phyloP scores from a whole-genome alignment of 441 rosid genomes.

The Melastoma candidum region DNA sequence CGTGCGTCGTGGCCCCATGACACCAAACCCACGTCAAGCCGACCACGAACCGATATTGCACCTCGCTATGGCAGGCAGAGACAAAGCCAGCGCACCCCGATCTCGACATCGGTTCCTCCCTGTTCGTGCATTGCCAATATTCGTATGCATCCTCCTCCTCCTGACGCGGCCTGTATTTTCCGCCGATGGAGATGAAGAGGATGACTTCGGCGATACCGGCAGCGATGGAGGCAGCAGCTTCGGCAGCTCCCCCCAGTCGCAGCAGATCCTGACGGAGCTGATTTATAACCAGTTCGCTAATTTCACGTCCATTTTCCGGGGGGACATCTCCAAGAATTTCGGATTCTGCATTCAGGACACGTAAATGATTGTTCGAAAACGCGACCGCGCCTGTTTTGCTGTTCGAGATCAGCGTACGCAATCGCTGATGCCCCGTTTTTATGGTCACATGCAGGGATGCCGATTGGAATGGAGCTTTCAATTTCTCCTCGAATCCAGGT shows the following conservation, averaged over 20 bases:
- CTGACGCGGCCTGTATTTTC: constrained; percentile 20
- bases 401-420: neutral
- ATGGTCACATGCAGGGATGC: constrained; percentile 40
- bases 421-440: too few species aligned
- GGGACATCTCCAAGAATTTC: constrained; percentile 44
- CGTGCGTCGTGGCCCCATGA: too few species aligned
- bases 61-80: constrained; percentile 29
- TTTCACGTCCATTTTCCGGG: constrained; percentile 43
- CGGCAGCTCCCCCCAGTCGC: constrained; percentile 23
- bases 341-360: constrained; percentile 82
- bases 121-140: constrained; percentile 11
- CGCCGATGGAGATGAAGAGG: constrained; percentile 17
- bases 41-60: too few species aligned
- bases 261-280: constrained; percentile 31
- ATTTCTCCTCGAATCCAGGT: constrained; percentile 50
- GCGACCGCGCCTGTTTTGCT: constrained; percentile 3
- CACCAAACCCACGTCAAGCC: too few species aligned
- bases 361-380: constrained; percentile 27
- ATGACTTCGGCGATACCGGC: neutral
- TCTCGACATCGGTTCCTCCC: constrained; percentile 21
- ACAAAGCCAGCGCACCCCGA: constrained; percentile 10
- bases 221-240: neutral
- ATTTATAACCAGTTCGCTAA: constrained; percentile 40
- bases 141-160: constrained; percentile 7
- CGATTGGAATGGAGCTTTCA: constrained; percentile 81